These are phyloP conservation scores for Metschnikowia shivogae DNA, from an alignment of 805 yeast genomes.

Conservation along the genomic window DNA sequence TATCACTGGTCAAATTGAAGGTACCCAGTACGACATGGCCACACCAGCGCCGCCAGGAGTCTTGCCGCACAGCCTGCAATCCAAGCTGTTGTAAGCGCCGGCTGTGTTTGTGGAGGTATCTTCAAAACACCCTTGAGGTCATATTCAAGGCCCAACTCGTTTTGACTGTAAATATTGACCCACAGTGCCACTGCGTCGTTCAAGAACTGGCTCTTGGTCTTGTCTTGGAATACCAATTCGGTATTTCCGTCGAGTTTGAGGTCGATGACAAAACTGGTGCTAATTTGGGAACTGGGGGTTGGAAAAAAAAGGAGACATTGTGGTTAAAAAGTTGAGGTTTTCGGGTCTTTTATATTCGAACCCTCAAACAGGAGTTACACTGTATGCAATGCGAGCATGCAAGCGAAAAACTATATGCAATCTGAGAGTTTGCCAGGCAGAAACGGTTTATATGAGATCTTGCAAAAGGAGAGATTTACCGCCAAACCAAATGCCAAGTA, in stretches of 20 bases:
- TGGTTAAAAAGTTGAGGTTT: too few species aligned
- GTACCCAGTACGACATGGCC: conserved; percentile 48
- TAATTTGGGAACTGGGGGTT: conserved; percentile 19
- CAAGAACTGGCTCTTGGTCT: conserved; percentile 18
- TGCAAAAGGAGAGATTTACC: too few species aligned
- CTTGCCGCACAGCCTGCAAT: conserved; percentile 47
- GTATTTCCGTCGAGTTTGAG: conserved; percentile 23
- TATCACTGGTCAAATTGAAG: conserved; percentile 32
- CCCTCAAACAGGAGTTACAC: too few species aligned
- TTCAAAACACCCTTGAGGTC: conserved; percentile 34
- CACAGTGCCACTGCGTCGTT: conserved; percentile 23
- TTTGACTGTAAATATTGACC: conserved; percentile 31
- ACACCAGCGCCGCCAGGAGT: conserved; percentile 42
- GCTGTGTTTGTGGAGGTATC: conserved; percentile 36
- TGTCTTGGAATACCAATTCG: conserved; percentile 15
- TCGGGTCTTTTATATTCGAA: too few species aligned
- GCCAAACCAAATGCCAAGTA: too few species aligned
- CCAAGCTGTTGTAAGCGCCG: conserved; percentile 30
- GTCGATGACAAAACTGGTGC: conserved; percentile 31
- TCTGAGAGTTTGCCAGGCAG: too few species aligned
- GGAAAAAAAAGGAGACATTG: not conserved
- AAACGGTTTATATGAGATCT: too few species aligned
- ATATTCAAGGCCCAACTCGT: conserved; percentile 29
- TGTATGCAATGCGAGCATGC: too few species aligned
- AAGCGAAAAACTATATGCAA: too few species aligned